Evolutionary conservation across 2,329 filamentous ascomycete genomes (phyloP), one percentile per base, ranked within the genome.

Genomic region (Nemania diffusa): DNA sequence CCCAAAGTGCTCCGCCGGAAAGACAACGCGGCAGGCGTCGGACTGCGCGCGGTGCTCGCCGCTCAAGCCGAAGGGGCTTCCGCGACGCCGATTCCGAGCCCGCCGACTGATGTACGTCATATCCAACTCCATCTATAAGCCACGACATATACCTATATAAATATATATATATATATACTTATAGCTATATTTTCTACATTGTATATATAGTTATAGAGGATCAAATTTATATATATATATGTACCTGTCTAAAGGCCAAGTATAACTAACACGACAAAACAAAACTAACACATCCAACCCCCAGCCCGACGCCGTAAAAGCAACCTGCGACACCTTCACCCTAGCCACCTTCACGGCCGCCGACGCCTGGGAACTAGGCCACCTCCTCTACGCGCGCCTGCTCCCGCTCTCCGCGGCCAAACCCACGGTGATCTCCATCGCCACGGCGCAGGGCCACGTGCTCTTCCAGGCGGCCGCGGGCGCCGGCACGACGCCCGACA

Each of bases 381-480:
- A 85, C 69, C 84, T 89, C 22, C 84, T 92, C 27, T 87, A 90
- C 73, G 85, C 84, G 44, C 85, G 89, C n/a, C 85, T 92, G 7
- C 80, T 86, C 32, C 82, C 84, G 5, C 82, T 87, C 64, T 74
- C 83, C 7, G 40, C 73, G 8, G 60, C 68, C 15, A 83, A 84
- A 52, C 84, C 89, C 0, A 84, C 84, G 24, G 81, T 92, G 37
- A 87, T 92, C 74, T 87, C 87, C 75, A 91, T 92, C 78, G 81
- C 85, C 34, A 83, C 90, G n/a, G 82, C 87, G 64, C 85, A 87
- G 74, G 79, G 78, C 71, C 90, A 91, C 73, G 82, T 88, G 1
- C 80, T 95, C 22, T 95, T 93, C 82, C 91, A 94, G 77, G 83
- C 84, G 65, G 88, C 87, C 3, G 91, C 90, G 0, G 87, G 91